Evolutionary conservation across 2,329 filamentous ascomycete species (phyloP), one percentile per base, ranked within the genome.

Genomic region (Penicillium hesseltinei): DNA sequence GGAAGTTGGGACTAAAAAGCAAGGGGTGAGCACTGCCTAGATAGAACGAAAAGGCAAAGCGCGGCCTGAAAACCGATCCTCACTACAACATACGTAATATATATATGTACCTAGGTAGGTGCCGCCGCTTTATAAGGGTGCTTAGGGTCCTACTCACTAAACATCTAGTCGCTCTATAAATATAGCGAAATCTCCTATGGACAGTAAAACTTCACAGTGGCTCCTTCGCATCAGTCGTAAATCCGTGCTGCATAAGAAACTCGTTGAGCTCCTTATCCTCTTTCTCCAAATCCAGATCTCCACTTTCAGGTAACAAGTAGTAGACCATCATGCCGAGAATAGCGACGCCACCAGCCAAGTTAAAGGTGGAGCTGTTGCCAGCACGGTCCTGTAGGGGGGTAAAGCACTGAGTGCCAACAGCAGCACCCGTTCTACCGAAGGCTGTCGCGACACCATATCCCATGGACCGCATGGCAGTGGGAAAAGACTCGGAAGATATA

Each of bases 341-440:
- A 4, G 67, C 69, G 4, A 72, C 60, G 4, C 59, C 66, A 19
- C 68, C 72, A 4, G 64, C 67, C 6, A 74, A 62, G 59, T 70
- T 73, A 39, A 74, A 75, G 0, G 71, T 74, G 4, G 67, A 62
- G n/a, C 58, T 66, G 15, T 66, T 66, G 0, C 72, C 72, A 2
- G 66, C 69, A 1, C 43, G 53, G 5, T 68, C 62, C 46, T 71
- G 66, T 54, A 74, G 52, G 1, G 69, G 73, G 2, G 66, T 70
- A 35, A 75, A 73, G 13, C 65, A 71, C 56, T 74, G 64, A 21
- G 70, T 75, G 1, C 72, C 73, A 0, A 75, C 65, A 0, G 71
- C 71, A 0, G 72, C 72, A 0, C 72, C 73, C 1, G 71, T 70
- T 23, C 69, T 67, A 2, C 73, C 72, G 57, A 75, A 72, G 1